A percentile compares a stretch with the other conserved stretches of the same genome.
These are phyloP conservation scores for Starmera quercuum DNA, from an alignment of 805 yeast species.

Conservation along the genomic window DNA sequence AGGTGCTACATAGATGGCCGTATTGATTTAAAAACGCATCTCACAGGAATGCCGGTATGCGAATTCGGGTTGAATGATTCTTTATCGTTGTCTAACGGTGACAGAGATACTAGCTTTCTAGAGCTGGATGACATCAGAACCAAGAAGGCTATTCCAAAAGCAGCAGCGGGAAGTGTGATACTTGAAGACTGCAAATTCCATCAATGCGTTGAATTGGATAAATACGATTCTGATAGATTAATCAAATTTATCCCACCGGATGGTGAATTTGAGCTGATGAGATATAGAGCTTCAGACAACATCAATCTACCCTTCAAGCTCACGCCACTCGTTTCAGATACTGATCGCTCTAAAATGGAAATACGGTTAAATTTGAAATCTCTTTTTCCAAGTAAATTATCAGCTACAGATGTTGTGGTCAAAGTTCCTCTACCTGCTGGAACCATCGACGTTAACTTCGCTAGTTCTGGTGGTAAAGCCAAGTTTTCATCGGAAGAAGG, in stretches of 20 bases:
- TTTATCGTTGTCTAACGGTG: constrained; percentile 18
- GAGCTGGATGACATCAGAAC: constrained; percentile 22
- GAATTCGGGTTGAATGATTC: constrained; percentile 69
- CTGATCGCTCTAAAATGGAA: constrained; percentile 39
- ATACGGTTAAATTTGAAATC: constrained; percentile 59
- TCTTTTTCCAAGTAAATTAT: constrained; percentile 45
- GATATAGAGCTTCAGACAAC: constrained; percentile 53
- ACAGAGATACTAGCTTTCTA: constrained; percentile 16
- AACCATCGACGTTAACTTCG: constrained; percentile 38
- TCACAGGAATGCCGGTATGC: constrained; percentile 81
- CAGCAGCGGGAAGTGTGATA: constrained; percentile 41
- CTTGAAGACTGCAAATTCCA: constrained; percentile 80
- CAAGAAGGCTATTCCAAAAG: constrained; percentile 26
- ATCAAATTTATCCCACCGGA: constrained; percentile 83
- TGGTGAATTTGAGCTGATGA: constrained; percentile 78
- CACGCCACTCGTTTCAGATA: constrained; percentile 42
- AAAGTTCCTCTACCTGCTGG: constrained; percentile 65
- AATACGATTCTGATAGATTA: constrained; percentile 55
- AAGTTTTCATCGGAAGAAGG: constrained; percentile 62
- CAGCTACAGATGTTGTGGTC: constrained; percentile 57
- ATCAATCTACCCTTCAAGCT: constrained; percentile 66
- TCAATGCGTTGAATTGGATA: constrained; percentile 71
- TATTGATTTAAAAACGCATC: constrained; percentile 59
- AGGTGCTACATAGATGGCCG: constrained; percentile 73
- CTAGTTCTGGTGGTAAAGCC: constrained; percentile 55